Base-by-base conservation (phyloP, 1,284 basidiomycete genomes). In the Ustilago nuda region DNA sequence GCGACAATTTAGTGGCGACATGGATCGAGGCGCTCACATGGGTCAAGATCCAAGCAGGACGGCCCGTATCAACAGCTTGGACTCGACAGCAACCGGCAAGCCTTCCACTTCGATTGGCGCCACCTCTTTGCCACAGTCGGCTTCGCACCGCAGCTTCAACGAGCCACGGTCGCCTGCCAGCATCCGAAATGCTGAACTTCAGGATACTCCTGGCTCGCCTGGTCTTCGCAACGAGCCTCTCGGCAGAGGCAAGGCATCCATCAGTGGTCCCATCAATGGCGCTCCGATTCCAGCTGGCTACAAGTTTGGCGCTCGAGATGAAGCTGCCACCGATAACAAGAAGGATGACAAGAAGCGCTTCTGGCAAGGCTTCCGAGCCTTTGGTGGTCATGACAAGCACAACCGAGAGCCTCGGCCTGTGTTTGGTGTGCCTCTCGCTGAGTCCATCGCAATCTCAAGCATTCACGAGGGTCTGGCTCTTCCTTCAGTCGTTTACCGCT, bases 401-500 rank as follows among this genome's bases (percentile, higher is more conserved):
- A 61, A 65, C 41, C 45, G 74, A 3, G 77, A 76, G 56, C 69
- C 68, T 17, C 61, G 70, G 41, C 76, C 92, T 0, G 94, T 99
- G 13, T 98, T 99, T 86, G 95, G 93, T 32, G 92, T 98, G 6
- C 89, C 93, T 3, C 87, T 99, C 32, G 90, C 92, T 64, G 94
- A 98, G 69, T 92, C 95, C 2, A 90, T 99, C 35, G 92, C 93
- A 3, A 90, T 97, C 37, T 92, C 93, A 6, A 90, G 93, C 84
- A 93, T 98, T 66, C 81, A 84, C 37, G 86, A 86, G 4, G 85
- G 86, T 4, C 93, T 92, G 59, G 92, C 92, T 78, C 88, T 99
- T 19, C 97, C 96, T 1, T 94, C 95, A 4, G 93, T 99, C 69
- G 92, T 98, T 36, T 98, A 95, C 88, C 91, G 96, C 62, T 94